Conservation (phyloP, 305 asterid genomes). For the Withania somnifera region DNA sequence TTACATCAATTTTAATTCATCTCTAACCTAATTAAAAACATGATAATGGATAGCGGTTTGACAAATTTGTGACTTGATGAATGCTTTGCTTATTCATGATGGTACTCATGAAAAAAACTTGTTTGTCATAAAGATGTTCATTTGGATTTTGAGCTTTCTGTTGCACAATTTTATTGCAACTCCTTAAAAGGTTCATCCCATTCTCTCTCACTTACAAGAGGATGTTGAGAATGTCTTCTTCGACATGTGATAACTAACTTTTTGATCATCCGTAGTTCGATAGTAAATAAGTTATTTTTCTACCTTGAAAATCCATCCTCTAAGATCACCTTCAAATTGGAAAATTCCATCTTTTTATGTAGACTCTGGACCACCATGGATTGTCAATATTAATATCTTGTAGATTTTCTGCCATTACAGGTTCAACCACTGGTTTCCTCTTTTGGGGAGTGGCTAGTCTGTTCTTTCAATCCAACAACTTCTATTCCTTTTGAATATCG, state of each 20-base stretch:
- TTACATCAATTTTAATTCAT: neutral
- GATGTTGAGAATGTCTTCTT: conserved; percentile 2
- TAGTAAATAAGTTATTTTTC: neutral
- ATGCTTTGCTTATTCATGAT: neutral
- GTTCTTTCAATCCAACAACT: neutral
- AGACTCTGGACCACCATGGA: neutral
- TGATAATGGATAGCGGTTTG: neutral
- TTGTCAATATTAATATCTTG: neutral
- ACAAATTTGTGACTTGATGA: neutral
- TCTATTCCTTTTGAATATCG: neutral
- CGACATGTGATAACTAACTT: neutral
- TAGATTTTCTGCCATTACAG: neutral
- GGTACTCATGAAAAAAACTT: neutral
- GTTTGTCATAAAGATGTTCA: neutral
- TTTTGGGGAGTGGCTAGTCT: neutral
- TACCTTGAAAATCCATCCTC: neutral
- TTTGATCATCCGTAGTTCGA: neutral
- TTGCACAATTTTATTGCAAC: neutral
- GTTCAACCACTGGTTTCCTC: neutral
- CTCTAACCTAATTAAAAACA: neutral
- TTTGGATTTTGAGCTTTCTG: neutral
- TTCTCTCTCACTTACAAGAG: neutral
- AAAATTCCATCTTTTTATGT: neutral
- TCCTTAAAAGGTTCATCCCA: neutral
- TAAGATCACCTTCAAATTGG: neutral